A percentile compares a stretch with the other conserved stretches of the same genome.
Evolutionary conservation across 2,329 filamentous ascomycete species (phyloP).

Genomic region (Trichocomaceae sp.): DNA sequence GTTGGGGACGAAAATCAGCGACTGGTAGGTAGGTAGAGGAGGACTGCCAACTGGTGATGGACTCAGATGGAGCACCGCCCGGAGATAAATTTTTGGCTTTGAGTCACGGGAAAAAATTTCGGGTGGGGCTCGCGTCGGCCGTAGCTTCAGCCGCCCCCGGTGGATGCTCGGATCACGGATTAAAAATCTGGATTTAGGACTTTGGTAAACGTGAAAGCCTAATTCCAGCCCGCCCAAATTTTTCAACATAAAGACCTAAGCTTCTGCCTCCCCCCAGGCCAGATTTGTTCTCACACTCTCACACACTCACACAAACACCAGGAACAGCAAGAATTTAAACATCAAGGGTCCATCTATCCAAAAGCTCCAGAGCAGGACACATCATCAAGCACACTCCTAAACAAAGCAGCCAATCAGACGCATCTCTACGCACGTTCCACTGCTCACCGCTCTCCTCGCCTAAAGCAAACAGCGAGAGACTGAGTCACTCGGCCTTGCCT

Average conservation of each 20-base stretch:
- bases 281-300: neutral
- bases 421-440: neutral
- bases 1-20: no score
- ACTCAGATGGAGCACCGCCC: no score
- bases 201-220: neutral
- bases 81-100: neutral
- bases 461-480: neutral
- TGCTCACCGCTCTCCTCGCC: conserved; percentile 4
- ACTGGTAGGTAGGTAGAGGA: no score
- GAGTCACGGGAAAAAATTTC: neutral
- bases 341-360: neutral
- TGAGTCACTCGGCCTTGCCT: conserved; percentile 7
- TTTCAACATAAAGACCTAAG: neutral
- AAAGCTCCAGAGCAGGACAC: neutral
- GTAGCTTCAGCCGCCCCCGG: neutral
- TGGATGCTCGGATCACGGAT: neutral
- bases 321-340: neutral
- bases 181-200: neutral
- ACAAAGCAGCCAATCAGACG: conserved; percentile 1
- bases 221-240: no score
- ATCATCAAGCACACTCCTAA: neutral
- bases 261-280: neutral
- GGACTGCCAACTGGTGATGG: no score
- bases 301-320: neutral
- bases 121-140: neutral